These are phyloP conservation scores for Pichia terricola DNA, from an alignment of 1,139 yeast species.

Conservation along the genomic window DNA sequence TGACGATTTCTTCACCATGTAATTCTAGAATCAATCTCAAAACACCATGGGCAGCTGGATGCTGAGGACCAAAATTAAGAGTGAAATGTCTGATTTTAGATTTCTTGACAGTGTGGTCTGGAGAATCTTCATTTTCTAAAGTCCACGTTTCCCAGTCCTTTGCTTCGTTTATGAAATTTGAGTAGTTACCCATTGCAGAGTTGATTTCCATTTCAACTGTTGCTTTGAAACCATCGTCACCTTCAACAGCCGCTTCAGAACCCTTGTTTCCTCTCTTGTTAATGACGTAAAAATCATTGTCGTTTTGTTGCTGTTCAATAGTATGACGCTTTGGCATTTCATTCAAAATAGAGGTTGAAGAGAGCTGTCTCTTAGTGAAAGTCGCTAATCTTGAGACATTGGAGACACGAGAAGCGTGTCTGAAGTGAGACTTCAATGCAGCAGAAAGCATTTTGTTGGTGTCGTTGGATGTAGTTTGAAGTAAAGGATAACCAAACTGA, in stretches of 20 bases:
- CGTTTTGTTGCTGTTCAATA: conserved; percentile 18
- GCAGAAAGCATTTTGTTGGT: neutral
- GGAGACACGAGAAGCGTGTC: neutral
- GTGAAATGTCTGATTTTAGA: conserved; percentile 77
- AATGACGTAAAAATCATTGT: conserved; percentile 23
- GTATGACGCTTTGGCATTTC: conserved; percentile 12
- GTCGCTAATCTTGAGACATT: neutral
- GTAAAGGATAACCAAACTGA: too few relatives aligned
- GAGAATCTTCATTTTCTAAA: conserved; percentile 25
- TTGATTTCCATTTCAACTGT: conserved; percentile 21
- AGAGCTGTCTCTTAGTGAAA: conserved; percentile 3
- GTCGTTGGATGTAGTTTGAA: neutral
- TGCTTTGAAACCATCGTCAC: conserved; percentile 19
- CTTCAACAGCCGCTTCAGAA: conserved; percentile 15
- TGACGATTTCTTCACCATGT: conserved; percentile 80
- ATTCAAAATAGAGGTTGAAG: conserved; percentile 4
- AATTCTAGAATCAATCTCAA: conserved; percentile 76
- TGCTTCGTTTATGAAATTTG: conserved; percentile 24
- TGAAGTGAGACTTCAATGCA: neutral
- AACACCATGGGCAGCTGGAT: conserved; percentile 94
- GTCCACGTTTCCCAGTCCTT: conserved; percentile 27
- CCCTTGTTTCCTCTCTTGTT: conserved; percentile 22
- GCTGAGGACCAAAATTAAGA: conserved; percentile 87
- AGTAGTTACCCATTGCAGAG: conserved; percentile 31
- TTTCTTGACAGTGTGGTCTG: conserved; percentile 26